These are phyloP conservation scores for Eucalyptus erythrocorys DNA, from an alignment of 345 rosid genomes.

Conservation along the genomic window DNA sequence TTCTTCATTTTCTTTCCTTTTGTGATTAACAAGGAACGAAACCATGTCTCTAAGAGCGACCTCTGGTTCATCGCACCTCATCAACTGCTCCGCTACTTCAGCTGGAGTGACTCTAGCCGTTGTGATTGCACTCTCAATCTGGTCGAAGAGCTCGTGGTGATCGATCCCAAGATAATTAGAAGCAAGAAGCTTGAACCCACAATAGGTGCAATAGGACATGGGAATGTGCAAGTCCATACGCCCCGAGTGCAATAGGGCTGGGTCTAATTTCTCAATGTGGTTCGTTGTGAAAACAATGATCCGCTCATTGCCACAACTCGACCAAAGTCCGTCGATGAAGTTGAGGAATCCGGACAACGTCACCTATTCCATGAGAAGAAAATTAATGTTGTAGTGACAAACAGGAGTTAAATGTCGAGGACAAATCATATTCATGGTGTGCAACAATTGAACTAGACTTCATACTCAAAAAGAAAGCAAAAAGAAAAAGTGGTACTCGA, in stretches of 20 bases:
- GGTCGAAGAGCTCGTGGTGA: constrained; percentile 4
- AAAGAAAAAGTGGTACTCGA: neutral
- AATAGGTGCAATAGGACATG: constrained; percentile 51
- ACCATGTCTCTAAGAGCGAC: constrained; percentile 8
- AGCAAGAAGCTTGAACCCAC: constrained; percentile 38
- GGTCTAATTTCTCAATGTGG: constrained; percentile 57
- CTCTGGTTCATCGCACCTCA: constrained; percentile 25
- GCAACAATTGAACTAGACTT: neutral
- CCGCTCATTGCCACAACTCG: constrained; percentile 63
- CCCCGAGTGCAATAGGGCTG: constrained; percentile 59
- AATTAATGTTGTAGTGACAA: neutral
- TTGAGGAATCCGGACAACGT: constrained; percentile 41
- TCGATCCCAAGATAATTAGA: constrained; percentile 23
- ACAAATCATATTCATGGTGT: neutral
- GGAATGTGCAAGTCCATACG: constrained; percentile 80
- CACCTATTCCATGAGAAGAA: constrained; percentile 4
- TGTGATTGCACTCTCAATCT: constrained; percentile 12
- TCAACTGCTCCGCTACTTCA: constrained; percentile 31
- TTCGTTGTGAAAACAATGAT: constrained; percentile 75
- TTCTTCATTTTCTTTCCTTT: neutral
- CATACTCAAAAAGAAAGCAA: neutral
- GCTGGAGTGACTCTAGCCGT: constrained; percentile 24
- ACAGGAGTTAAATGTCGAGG: neutral
- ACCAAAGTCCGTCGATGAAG: constrained; percentile 73
- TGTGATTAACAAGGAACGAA: constrained; percentile 12